These are phyloP conservation scores for Nymphaea colorata DNA, from an alignment of 164 flowering plant species.

Conservation along the genomic window DNA sequence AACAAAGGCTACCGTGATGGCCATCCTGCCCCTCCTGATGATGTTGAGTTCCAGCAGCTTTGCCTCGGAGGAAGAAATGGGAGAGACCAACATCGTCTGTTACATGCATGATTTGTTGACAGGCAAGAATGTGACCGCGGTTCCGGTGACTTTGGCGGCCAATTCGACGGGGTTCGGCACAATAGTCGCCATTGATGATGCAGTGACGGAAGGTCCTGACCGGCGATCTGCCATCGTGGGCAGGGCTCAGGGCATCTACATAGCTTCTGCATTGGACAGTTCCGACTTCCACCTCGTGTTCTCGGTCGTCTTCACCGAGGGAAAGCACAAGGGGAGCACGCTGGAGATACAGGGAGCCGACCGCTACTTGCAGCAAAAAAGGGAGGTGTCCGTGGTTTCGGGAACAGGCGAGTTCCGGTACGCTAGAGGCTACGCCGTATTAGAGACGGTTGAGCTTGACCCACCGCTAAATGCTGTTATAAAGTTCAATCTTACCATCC, in stretches of 20 bases:
- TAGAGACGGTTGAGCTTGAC: conserved; percentile 8
- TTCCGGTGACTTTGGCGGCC: conserved; percentile 1
- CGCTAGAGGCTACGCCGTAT: conserved; percentile 7
- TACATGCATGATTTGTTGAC: conserved; percentile 9
- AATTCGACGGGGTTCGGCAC: conserved; percentile 3
- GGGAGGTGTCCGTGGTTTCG: conserved; percentile 8
- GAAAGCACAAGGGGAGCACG: conserved; percentile 9
- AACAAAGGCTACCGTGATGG: no score
- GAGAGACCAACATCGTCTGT: conserved; percentile 6
- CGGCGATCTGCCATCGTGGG: conserved; percentile 3
- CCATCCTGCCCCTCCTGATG: no score
- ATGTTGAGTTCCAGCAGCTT: not conserved
- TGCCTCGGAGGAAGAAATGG: not conserved
- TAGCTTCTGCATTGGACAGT: conserved; percentile 8
- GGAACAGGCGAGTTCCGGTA: conserved; percentile 8
- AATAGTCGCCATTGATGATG: conserved; percentile 8
- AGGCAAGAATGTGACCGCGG: conserved; percentile 12
- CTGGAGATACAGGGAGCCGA: conserved; percentile 13
- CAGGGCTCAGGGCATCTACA: conserved; percentile 8
- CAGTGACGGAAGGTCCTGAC: conserved; percentile 7
- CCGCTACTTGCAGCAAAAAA: conserved; percentile 1
- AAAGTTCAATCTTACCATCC: conserved; percentile 7
- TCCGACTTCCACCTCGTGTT: conserved; percentile 7
- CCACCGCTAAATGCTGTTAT: conserved; percentile 10
- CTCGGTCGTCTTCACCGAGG: conserved; percentile 8